These are phyloP conservation scores for Penicillium sp. DNA, from an alignment of 2,329 filamentous ascomycete species.

Conservation along the genomic window DNA sequence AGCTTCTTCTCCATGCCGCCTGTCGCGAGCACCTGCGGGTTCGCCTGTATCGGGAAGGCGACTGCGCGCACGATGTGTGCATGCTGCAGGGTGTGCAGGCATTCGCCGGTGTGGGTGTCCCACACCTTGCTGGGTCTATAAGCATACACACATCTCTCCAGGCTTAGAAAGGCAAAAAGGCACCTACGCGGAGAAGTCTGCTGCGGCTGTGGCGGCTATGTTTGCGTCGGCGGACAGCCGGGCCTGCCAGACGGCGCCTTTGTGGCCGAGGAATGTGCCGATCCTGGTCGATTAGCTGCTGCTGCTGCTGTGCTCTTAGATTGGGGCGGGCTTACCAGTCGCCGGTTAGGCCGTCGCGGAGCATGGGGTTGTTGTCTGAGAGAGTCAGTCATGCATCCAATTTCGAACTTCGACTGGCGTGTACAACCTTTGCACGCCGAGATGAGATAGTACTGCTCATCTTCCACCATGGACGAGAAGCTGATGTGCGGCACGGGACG, in stretches of 20 bases:
- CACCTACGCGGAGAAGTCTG: constrained; percentile 87
- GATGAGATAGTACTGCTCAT: constrained; percentile 85
- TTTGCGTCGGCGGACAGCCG: constrained; percentile 82
- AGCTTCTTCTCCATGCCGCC: constrained; percentile 96
- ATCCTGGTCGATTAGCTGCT: constrained; percentile 57
- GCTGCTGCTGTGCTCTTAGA: too few species aligned
- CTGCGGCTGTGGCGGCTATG: constrained; percentile 86
- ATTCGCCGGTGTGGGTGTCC: constrained; percentile 93
- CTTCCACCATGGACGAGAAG: constrained; percentile 79
- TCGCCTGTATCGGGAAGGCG: constrained; percentile 77
- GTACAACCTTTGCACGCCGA: constrained; percentile 79
- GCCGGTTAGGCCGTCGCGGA: constrained; percentile 90
- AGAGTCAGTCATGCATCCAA: constrained; percentile 14
- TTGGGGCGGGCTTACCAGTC: constrained; percentile 66
- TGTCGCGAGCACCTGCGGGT: constrained; percentile 78
- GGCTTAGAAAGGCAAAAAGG: constrained; percentile 24
- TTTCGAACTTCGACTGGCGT: background rate
- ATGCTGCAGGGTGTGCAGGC: constrained; percentile 81
- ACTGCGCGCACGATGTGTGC: constrained; percentile 93
- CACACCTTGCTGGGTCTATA: constrained; percentile 74
- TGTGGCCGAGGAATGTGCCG: constrained; percentile 95
- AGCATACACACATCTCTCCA: too few species aligned
- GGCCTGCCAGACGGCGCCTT: constrained; percentile 96
- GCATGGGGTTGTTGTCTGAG: constrained; percentile 94
- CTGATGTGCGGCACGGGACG: constrained; percentile 86